Conservation (phyloP, 1,139 yeast species). For the Yamadazyma epiphylla region DNA sequence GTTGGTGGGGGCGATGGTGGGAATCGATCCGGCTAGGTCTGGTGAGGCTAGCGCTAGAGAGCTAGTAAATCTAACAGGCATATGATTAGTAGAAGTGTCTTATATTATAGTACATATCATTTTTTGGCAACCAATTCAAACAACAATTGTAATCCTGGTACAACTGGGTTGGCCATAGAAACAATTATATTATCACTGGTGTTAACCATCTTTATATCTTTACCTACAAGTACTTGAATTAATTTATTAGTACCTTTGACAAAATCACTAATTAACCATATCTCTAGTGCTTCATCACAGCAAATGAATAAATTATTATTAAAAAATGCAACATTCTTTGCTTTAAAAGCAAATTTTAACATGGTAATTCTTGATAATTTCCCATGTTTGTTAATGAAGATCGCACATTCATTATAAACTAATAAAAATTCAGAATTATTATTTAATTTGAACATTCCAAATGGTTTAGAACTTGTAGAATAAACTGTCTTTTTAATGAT, state of each 20-base stretch:
- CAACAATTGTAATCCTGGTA: constrained; percentile 60
- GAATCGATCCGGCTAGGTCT: no score
- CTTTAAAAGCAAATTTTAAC: constrained; percentile 61
- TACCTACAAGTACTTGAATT: constrained; percentile 73
- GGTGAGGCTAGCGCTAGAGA: no score
- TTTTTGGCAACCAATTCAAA: constrained; percentile 16
- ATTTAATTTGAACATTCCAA: constrained; percentile 59
- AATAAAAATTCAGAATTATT: constrained; percentile 54
- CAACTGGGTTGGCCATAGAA: constrained; percentile 68
- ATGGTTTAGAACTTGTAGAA: constrained; percentile 44
- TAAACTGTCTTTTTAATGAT: constrained; percentile 29
- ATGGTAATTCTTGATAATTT: constrained; percentile 53
- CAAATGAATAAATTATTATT: constrained; percentile 60
- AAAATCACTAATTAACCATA: constrained; percentile 58
- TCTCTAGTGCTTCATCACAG: constrained; percentile 68
- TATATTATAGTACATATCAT: no score
- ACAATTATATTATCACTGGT: constrained; percentile 44
- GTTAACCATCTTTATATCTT: constrained; percentile 49
- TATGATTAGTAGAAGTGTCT: no score
- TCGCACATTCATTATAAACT: constrained; percentile 71
- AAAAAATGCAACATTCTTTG: constrained; percentile 51
- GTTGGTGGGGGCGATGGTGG: no score
- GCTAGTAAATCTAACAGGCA: no score
- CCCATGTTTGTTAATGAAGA: constrained; percentile 67
- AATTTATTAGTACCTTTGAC: constrained; percentile 48